Conservation (phyloP, 768 basidiomycete genomes). For the Pisolithus microcarpus region DNA sequence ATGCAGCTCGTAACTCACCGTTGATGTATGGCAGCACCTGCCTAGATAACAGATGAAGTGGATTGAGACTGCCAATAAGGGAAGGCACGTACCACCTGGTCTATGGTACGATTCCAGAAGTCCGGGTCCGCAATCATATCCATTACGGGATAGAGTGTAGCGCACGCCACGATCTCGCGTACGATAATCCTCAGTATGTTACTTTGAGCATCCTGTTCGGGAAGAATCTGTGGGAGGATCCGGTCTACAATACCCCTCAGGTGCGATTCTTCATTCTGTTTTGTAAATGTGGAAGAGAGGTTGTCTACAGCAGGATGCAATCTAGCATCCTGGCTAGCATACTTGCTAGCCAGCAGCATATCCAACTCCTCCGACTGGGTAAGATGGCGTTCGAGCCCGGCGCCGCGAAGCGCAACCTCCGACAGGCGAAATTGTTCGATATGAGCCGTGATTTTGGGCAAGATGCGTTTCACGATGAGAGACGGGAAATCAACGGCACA, state of each 20-base stretch:
- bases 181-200: slow-evolving; percentile 63
- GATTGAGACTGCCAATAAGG: slow-evolving; percentile 1
- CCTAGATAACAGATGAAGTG: slow-evolving; percentile 29
- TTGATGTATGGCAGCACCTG: slow-evolving; percentile 64
- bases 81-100: slow-evolving; percentile 70
- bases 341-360: slow-evolving; percentile 74
- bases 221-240: slow-evolving; percentile 66
- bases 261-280: slow-evolving; percentile 85
- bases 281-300: slow-evolving; percentile 80
- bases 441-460: slow-evolving; percentile 87
- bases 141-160: slow-evolving; percentile 79
- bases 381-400: slow-evolving; percentile 70
- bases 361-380: slow-evolving; percentile 90
- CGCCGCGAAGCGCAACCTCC: slow-evolving; percentile 78
- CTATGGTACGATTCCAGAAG: slow-evolving; percentile 92
- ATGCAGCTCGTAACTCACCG: slow-evolving; percentile 36
- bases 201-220: slow-evolving; percentile 67
- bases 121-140: slow-evolving; percentile 94
- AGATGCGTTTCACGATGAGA: slow-evolving; percentile 71
- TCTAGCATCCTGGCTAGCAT: slow-evolving; percentile 56
- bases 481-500: slow-evolving; percentile 62
- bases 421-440: slow-evolving; percentile 88
- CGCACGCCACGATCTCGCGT: slow-evolving; percentile 77
- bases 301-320: slow-evolving; percentile 86
- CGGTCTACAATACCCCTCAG: slow-evolving; percentile 64